A percentile compares a stretch with the other conserved stretches of the same genome.
Conservation (phyloP, 1,284 basidiomycete genomes). For the Stereum hirsutum region DNA sequence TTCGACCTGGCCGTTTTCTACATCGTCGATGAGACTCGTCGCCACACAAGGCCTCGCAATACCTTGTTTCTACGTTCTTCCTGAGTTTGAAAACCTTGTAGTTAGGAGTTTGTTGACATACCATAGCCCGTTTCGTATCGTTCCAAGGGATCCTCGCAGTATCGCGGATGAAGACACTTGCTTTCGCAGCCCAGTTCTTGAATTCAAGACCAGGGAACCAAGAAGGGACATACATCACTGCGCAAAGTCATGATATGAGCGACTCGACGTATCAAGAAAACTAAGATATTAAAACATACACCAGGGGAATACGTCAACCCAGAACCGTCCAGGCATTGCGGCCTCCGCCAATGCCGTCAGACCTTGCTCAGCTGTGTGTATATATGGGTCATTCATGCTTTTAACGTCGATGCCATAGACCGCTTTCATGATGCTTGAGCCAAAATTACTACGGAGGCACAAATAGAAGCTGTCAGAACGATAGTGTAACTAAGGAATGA, state of each 20-base stretch:
- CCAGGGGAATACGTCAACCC: no score
- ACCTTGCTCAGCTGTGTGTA: no score
- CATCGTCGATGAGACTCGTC: neutral
- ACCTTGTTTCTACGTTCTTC: neutral
- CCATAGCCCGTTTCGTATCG: neutral
- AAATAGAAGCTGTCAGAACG: no score
- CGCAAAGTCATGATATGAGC: neutral
- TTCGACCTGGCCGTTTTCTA: neutral
- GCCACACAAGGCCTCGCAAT: neutral
- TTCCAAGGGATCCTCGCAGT: neutral
- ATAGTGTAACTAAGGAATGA: no score
- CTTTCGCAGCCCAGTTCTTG: conserved; percentile 6
- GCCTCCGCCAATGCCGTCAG: no score
- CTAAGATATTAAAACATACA: no score
- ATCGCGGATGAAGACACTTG: neutral
- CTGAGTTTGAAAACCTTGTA: neutral
- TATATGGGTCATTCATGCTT: no score
- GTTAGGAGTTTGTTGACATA: neutral
- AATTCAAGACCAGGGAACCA: conserved; percentile 18
- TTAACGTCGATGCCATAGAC: no score
- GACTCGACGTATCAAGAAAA: no score
- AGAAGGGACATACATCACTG: conserved; percentile 15
- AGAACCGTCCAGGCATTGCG: no score
- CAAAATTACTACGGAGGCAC: no score
- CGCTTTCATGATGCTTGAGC: no score